Conservation (phyloP, 169 alveolate species). For the Cryptosporidium parvum region DNA sequence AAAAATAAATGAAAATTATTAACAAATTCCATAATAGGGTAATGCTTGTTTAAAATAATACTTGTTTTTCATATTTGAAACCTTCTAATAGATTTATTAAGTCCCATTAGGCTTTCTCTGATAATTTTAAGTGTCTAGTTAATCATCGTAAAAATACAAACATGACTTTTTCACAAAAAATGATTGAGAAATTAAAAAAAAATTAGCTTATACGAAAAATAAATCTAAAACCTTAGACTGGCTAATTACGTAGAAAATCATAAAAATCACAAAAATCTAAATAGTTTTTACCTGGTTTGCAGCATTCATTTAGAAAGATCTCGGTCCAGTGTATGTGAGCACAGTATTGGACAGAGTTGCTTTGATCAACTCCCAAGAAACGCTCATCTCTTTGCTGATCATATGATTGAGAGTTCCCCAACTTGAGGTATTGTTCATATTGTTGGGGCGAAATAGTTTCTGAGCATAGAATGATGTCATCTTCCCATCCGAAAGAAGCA, state of each 20-base stretch:
- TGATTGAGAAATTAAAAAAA: background rate
- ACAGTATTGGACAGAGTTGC: slow-evolving; percentile 51
- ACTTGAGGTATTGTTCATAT: slow-evolving; percentile 40
- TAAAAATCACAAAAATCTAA: slow-evolving; percentile 63
- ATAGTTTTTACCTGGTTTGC: slow-evolving; percentile 67
- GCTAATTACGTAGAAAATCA: slow-evolving; percentile 40
- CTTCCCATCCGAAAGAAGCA: slow-evolving; percentile 75
- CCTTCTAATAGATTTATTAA: no score
- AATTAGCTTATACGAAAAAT: background rate
- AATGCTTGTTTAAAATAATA: background rate
- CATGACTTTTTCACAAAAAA: background rate
- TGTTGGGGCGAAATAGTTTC: slow-evolving; percentile 67
- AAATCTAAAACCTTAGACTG: background rate
- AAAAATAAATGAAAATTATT: background rate
- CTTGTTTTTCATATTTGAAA: no score
- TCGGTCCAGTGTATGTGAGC: slow-evolving; percentile 76
- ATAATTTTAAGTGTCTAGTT: no score
- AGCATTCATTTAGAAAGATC: slow-evolving; percentile 69
- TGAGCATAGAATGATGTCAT: slow-evolving; percentile 66
- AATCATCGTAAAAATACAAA: no score
- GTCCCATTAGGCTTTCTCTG: background rate
- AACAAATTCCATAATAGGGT: background rate
- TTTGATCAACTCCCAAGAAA: slow-evolving; percentile 10
- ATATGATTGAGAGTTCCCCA: slow-evolving; percentile 30
- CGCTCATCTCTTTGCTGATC: slow-evolving; percentile 2